Conservation (phyloP, 1,284 basidiomycete genomes). For the Singerocomus inundabilis region DNA sequence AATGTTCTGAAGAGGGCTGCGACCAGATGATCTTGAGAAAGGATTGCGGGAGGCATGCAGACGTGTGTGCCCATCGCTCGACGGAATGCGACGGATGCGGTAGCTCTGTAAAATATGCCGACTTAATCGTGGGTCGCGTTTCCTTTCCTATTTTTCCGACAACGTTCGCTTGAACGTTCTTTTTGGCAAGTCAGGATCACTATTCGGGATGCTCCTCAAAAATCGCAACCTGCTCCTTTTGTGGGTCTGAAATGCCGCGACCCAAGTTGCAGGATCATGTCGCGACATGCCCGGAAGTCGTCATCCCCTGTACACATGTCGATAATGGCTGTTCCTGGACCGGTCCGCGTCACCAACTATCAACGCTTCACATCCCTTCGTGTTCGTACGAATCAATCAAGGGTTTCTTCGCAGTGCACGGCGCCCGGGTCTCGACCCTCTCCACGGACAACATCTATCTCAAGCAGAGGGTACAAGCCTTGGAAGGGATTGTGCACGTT, state of each 20-base stretch:
- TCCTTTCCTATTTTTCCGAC: not conserved
- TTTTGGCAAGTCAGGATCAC: constrained; percentile 35
- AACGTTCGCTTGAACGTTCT: constrained; percentile 2
- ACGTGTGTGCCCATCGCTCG: constrained; percentile 36
- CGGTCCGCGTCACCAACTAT: constrained; percentile 43
- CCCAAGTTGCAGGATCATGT: constrained; percentile 38
- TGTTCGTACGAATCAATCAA: constrained; percentile 66
- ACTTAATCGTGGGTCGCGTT: constrained; percentile 37
- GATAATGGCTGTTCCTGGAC: constrained; percentile 55
- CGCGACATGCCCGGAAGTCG: constrained; percentile 38
- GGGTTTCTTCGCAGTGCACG: constrained; percentile 54
- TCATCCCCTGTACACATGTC: constrained; percentile 49
- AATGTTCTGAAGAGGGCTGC: constrained; percentile 52
- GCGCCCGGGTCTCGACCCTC: constrained; percentile 43
- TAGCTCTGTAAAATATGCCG: constrained; percentile 30
- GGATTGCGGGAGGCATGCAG: constrained; percentile 40
- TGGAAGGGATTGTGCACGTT: constrained; percentile 51
- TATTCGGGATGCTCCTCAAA: constrained; percentile 37
- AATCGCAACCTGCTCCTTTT: constrained; percentile 40
- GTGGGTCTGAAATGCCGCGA: constrained; percentile 36
- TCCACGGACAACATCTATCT: constrained; percentile 61
- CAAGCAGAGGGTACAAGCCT: constrained; percentile 47
- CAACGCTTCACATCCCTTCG: constrained; percentile 41
- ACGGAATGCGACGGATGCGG: constrained; percentile 40
- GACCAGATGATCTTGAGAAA: constrained; percentile 43